Evolutionary conservation across 257 asterid genomes (phyloP).

Genomic region (Mentha longifolia): DNA sequence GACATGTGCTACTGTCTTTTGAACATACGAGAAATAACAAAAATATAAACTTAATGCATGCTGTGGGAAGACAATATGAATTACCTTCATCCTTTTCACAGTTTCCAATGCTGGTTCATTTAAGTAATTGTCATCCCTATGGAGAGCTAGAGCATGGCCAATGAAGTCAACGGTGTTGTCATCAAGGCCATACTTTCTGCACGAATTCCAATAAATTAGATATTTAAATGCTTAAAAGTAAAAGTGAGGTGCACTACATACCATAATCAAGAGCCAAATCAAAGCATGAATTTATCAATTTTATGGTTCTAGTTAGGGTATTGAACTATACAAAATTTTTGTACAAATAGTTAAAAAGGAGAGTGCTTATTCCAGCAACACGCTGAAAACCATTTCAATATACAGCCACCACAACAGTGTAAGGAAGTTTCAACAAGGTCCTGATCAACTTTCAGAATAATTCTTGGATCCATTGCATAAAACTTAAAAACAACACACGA

Average conservation of each 20-base stretch:
- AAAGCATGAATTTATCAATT: slow-evolving; percentile 1
- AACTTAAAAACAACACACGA: background rate
- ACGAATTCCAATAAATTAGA: slow-evolving; percentile 24
- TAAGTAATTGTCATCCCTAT: slow-evolving; percentile 84
- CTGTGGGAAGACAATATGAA: slow-evolving; percentile 18
- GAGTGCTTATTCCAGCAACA: background rate
- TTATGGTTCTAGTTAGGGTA: slow-evolving; percentile 5
- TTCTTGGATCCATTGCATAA: background rate
- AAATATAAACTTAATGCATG: slow-evolving; percentile 3
- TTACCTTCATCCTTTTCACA: slow-evolving; percentile 91
- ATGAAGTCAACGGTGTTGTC: slow-evolving; percentile 91
- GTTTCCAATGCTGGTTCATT: slow-evolving; percentile 87
- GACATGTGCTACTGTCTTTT: slow-evolving; percentile 27
- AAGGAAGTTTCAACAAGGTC: slow-evolving; percentile 10
- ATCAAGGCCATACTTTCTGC: slow-evolving; percentile 93
- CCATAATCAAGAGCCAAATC: background rate
- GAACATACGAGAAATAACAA: slow-evolving; percentile 1
- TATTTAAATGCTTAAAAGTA: slow-evolving; percentile 14
- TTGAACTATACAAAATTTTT: slow-evolving; percentile 10
- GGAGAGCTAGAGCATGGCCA: slow-evolving; percentile 93
- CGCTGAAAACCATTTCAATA: background rate
- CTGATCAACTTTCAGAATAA: slow-evolving; percentile 8
- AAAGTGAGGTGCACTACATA: background rate
- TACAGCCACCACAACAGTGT: background rate
- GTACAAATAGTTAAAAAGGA: background rate